A percentile compares a stretch with the other conserved stretches of the same genome.
Evolutionary conservation across 1,284 basidiomycete genomes (phyloP).

Genomic region (Stygiomarasmius scandens): DNA sequence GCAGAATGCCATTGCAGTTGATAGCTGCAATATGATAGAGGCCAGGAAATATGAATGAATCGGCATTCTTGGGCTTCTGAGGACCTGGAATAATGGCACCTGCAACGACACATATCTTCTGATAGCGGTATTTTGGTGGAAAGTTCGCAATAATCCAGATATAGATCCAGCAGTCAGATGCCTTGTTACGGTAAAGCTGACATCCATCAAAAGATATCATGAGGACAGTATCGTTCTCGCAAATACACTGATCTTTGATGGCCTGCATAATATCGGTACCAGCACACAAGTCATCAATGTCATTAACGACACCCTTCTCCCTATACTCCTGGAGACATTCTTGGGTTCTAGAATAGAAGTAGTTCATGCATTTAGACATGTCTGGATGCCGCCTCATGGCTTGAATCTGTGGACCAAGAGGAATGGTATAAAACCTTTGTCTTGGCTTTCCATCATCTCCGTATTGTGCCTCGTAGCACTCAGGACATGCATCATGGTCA

Average conservation of each 20-base stretch:
- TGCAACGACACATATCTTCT: conserved; percentile 28
- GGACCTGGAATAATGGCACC: conserved; percentile 31
- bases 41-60: conserved; percentile 31
- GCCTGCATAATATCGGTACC: conserved; percentile 22
- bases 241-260: conserved; percentile 22
- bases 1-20: conserved; percentile 17
- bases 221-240: conserved; percentile 24
- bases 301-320: conserved; percentile 11
- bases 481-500: conserved; percentile 22
- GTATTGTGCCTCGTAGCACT: conserved; percentile 26
- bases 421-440: conserved; percentile 22
- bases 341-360: conserved; percentile 8
- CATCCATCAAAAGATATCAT: conserved; percentile 33
- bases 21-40: conserved; percentile 23
- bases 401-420: conserved; percentile 25
- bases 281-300: conserved; percentile 19
- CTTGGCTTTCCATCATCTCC: conserved; percentile 12
- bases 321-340: conserved; percentile 13
- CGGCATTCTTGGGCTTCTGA: conserved; percentile 29
- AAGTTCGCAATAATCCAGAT: conserved; percentile 33
- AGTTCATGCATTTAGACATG: conserved; percentile 22
- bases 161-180: conserved; percentile 33
- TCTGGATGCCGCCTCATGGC: conserved; percentile 18
- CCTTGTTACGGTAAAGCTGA: conserved; percentile 30
- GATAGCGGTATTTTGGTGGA: conserved; percentile 28